Base-by-base conservation (phyloP, 1,139 yeast genomes). In the Saccharomyces pastorianus region DNA sequence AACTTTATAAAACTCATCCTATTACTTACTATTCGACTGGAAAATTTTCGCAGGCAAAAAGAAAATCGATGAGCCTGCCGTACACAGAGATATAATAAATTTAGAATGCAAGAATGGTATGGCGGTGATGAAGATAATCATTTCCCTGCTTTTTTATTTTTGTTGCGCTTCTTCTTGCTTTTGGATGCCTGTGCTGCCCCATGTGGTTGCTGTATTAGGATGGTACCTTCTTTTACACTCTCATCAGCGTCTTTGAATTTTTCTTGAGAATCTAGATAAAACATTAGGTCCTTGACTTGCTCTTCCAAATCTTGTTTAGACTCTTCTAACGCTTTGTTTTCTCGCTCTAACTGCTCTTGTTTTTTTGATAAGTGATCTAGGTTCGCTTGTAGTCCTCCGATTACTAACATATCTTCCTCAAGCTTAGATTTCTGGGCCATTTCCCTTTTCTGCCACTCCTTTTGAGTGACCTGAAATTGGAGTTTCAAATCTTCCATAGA, bases 281-380 rank as follows among this genome's bases (percentile, higher is more conserved):
- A 85, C 96, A 89, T 87, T 55, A 90, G 70, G 67, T 90, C 96
- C 44, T 78, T 79, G 3, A 86, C 82, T 67, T 88, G 95, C 42
- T 86, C 95, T 51, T 77, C 69, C 49, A 88, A 70, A 2, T 81
- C 87, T 26, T 68, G 69, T 13, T 49, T 49, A 11, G 34, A 42
- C 9, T 38, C 47, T n/a, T 56, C 53, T 7, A 69, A 27, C 49
- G 72, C 69, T 3, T 56, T 52, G 13, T 58, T 65, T 26, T 62
- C 63, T 6, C 44, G 48, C 27, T 59, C 58, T n/a, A 77, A 58
- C 4, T 70, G 65, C 11, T 68, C 66, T 47, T 76, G 76, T 47
- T 76, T 73, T 8, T 67, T 64, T 9, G 74, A 70, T 8, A 84
- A 59, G 53, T 64, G 73, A 46, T 82, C 86, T 6, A 88, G 67